Evolutionary conservation across 805 yeast genomes (phyloP).

Genomic region (Wickerhamiella musiphila): DNA sequence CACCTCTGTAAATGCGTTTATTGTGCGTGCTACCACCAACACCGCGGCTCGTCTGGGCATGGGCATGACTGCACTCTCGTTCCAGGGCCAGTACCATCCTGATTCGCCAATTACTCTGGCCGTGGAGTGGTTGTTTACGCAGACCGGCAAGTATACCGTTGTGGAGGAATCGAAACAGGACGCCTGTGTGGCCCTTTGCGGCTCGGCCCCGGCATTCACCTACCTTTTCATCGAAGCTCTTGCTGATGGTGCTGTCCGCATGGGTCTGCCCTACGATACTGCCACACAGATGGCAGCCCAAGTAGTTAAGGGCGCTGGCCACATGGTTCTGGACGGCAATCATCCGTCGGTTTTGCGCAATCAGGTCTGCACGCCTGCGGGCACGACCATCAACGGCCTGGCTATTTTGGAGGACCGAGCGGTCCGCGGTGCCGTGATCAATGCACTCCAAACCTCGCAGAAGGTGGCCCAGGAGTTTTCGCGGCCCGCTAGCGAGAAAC

Average conservation of each 20-base stretch:
- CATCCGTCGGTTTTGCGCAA: slow-evolving; percentile 83
- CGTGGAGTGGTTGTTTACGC: slow-evolving; percentile 27
- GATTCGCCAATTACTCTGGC: slow-evolving; percentile 17
- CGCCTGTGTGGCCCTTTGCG: slow-evolving; percentile 86
- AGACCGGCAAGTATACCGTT: slow-evolving; percentile 25
- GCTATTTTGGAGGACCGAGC: slow-evolving; percentile 84
- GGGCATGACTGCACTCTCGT: slow-evolving; percentile 88
- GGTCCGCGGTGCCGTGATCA: slow-evolving; percentile 69
- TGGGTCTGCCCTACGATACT: slow-evolving; percentile 79
- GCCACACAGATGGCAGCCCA: slow-evolving; percentile 81
- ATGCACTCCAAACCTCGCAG: slow-evolving; percentile 89
- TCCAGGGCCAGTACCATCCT: slow-evolving; percentile 32
- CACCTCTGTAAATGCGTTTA: slow-evolving; percentile 24
- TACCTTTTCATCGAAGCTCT: slow-evolving; percentile 77
- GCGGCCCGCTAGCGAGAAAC: slow-evolving; percentile 1
- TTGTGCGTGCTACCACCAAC: slow-evolving; percentile 94
- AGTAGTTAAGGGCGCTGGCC: slow-evolving; percentile 85
- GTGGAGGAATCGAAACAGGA: slow-evolving; percentile 77
- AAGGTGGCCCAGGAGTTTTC: slow-evolving; percentile 34
- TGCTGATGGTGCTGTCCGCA: slow-evolving; percentile 83
- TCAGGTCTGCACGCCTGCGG: slow-evolving; percentile 92
- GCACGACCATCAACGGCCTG: slow-evolving; percentile 92
- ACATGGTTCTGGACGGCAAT: slow-evolving; percentile 69
- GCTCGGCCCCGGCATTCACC: slow-evolving; percentile 94
- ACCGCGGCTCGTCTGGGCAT: slow-evolving; percentile 88